Percentiles rank a stretch among this genome's conserved stretches.
phyloP scores from a whole-genome alignment of 2,329 filamentous ascomycete genomes.

The Thyridium curvatum region DNA sequence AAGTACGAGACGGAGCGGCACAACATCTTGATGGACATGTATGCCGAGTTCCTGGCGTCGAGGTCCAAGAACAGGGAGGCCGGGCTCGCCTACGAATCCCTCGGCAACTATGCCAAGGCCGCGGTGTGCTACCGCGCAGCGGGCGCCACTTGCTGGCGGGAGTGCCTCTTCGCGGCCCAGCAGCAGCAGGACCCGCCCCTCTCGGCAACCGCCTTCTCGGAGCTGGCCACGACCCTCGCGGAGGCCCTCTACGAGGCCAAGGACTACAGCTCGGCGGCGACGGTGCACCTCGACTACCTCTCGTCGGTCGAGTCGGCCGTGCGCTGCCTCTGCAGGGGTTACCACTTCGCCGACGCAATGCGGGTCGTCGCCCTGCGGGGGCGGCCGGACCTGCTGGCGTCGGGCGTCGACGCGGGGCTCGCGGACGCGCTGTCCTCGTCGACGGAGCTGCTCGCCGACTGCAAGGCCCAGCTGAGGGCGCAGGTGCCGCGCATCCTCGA shows the following conservation, averaged over 20 bases:
- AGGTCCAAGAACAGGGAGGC: conserved; percentile 79
- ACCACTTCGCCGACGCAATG: conserved; percentile 83
- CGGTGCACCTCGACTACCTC: conserved; percentile 77
- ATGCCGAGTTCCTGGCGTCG: conserved; percentile 70
- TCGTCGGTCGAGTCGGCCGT: conserved; percentile 63
- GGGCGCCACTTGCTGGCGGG: conserved; percentile 74
- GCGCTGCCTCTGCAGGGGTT: conserved; percentile 77
- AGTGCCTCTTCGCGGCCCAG: conserved; percentile 75
- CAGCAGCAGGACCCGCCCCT: conserved; percentile 48
- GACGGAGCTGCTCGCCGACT: conserved; percentile 90
- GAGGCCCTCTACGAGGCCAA: conserved; percentile 78
- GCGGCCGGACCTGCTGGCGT: conserved; percentile 55
- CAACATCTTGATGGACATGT: conserved; percentile 64
- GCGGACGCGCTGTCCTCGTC: conserved; percentile 74
- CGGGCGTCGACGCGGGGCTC: conserved; percentile 71
- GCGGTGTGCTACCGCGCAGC: conserved; percentile 79
- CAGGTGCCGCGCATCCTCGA: conserved; percentile 84
- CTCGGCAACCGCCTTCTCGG: conserved; percentile 50
- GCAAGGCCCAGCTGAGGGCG: conserved; percentile 74
- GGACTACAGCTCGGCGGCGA: conserved; percentile 74
- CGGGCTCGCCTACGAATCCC: conserved; percentile 83
- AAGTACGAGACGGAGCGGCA: conserved; percentile 70
- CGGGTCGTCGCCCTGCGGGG: conserved; percentile 62
- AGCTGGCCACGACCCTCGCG: conserved; percentile 68
- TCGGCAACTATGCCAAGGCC: conserved; percentile 66